Evolutionary conservation across 2,329 filamentous ascomycete species (phyloP), one percentile per base, ranked within the genome.

Genomic region (Aspergillus nomiae): DNA sequence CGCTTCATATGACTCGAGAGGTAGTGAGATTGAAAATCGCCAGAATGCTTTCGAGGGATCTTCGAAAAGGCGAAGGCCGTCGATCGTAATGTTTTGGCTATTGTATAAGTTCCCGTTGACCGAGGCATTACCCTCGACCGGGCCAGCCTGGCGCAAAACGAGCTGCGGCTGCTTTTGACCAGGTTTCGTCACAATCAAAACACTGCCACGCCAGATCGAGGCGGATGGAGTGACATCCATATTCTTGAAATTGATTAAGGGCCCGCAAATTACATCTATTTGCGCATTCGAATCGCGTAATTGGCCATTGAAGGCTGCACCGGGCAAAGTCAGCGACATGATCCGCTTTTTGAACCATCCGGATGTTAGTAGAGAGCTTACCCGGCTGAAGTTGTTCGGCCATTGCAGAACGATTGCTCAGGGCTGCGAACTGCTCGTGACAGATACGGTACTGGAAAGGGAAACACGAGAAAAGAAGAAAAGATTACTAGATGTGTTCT

Each of bases 171-270:
- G 85, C 24, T 82, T 81, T 71, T 86, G 88, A 28, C 90, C 90
- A 5, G 92, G 90, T 58, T 85, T 88, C 19, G 90, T 91, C 58
- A 97, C 92, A 56, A 97, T 81, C 70, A 97, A 81, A 9, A 96
- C 91, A 75, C 92, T 96, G 62, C 94, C 94, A 70, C 91, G 83
- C 94, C 94, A 98, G 54, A 72, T 70, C 12, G 76, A 68, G 1
- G 73, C 67, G 30, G 72, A 65, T 12, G 65, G 65, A 45, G 76
- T 68, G 55, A 76, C 70, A 60, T 76, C 71, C 82, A 82, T 75
- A 78, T 78, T 73, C 78, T 83, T 73, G 75, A 81, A 79, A 66
- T 83, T 83, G 66, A 83, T 73, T 28, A 83, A 71, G 73, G 86
- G 77, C 69, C 82, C 76, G 75, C 81, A 78, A 38, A 82, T 71